These are phyloP conservation scores for Elsinoe ampelina DNA, from an alignment of 2,329 filamentous ascomycete genomes.

Conservation along the genomic window DNA sequence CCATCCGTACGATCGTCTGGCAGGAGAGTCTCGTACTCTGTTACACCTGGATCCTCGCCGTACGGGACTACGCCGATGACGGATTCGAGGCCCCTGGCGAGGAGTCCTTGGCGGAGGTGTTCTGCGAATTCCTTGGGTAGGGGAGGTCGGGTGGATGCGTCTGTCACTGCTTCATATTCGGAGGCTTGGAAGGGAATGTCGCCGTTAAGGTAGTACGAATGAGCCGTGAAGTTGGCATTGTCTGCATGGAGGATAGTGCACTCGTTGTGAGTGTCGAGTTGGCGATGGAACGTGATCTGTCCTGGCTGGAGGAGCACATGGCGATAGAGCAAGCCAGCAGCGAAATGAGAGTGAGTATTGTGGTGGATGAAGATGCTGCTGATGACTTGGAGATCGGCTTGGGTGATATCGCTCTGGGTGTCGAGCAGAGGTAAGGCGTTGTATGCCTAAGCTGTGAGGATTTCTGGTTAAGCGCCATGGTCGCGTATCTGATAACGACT, in stretches of 20 bases:
- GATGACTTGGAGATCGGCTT: background rate
- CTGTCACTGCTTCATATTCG: too few species aligned
- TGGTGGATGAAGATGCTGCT: background rate
- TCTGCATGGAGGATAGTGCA: too few species aligned
- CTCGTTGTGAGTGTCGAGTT: too few species aligned
- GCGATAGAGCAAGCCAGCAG: background rate
- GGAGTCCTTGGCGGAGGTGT: background rate
- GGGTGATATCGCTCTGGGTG: background rate
- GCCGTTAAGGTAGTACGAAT: too few species aligned
- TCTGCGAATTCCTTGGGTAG: too few species aligned
- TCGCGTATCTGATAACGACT: too few species aligned
- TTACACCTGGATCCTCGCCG: background rate
- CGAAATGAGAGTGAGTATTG: background rate
- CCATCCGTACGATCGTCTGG: background rate
- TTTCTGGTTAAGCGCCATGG: background rate
- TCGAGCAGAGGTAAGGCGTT: background rate
- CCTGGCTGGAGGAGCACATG: background rate
- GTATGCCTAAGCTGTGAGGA: background rate
- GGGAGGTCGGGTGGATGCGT: too few species aligned
- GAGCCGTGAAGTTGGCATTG: too few species aligned
- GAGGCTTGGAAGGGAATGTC: too few species aligned
- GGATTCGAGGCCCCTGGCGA: background rate
- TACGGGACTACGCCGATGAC: background rate
- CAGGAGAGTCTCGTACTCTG: background rate
- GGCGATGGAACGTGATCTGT: background rate